Evolutionary conservation across 257 asterid genomes (phyloP), one percentile per base, ranked within the genome.

Genomic region (Nicotiana benthamiana): DNA sequence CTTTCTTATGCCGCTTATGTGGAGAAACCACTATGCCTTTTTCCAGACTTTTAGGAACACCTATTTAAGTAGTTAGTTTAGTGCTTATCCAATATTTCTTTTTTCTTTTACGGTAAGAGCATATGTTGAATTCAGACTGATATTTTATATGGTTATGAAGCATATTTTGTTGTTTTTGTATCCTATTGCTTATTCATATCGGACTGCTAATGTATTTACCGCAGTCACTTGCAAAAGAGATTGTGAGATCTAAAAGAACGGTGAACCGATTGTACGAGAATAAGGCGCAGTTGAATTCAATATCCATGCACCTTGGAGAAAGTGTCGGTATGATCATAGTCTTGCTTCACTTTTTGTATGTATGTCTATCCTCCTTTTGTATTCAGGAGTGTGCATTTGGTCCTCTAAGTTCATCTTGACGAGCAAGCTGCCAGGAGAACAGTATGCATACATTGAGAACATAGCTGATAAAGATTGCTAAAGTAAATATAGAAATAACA

Each of bases 301-400:
- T 93, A 82, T 95, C 98, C 46, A 93, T 95, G 98, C 98, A 95
- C 86, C 94, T 95, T n/a, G 98, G 98, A 79, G 98, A 95, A 89
- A 93, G 95, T 84, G 95, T 95, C 30, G 98, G 97, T 95, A 91
- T 46, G 87, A 66, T 77, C 82, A 15, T 16, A 20, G 62, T 43
- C 78, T 72, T 48, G 40, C 36, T 79, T 74, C 79, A 81, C 43
- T 52, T 26, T 74, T 68, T 60, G 53, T 79, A 68, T 60, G 56
- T 80, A 75, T 79, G 16, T 17, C 40, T 60, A 52, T 24, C 26
- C 5, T 20, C 52, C 80, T 76, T 80, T 77, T 57, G 53, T 81
- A 65, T 68, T 32, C 34, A 78, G 34, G 65, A 72, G 22, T 72
- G 7, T 46, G 32, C 77, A 75, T 81, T 75, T 48, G 61, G 30